phyloP scores from a whole-genome alignment of 176 grass and related monocot genomes.

The Ensete ventricosum region DNA sequence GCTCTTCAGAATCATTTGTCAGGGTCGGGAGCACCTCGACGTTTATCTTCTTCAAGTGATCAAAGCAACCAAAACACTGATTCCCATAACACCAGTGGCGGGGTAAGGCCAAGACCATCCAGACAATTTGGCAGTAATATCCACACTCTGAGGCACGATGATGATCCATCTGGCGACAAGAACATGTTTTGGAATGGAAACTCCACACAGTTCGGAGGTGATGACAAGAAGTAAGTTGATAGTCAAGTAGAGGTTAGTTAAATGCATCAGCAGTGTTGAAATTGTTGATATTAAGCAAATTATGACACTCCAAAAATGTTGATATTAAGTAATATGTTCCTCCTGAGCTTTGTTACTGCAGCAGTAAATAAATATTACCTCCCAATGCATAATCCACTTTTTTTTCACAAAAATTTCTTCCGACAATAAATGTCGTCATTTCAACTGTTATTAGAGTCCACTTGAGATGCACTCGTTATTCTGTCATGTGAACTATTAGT shows the following conservation, averaged over 20 bases:
- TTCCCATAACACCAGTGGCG: background rate
- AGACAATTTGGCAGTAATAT: constrained; percentile 70
- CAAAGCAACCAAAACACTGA: constrained; percentile 16
- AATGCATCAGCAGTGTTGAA: background rate
- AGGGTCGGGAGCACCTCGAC: constrained; percentile 16
- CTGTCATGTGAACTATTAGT: too few species aligned
- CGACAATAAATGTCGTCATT: too few species aligned
- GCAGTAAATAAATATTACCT: background rate
- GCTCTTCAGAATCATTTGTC: constrained; percentile 18
- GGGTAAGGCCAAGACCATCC: constrained; percentile 19
- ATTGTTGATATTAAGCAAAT: background rate
- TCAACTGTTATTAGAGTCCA: too few species aligned
- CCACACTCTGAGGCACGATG: constrained; percentile 51
- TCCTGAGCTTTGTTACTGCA: background rate
- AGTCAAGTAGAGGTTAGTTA: background rate
- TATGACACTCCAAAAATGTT: background rate
- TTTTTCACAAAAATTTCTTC: too few species aligned
- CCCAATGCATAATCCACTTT: background rate
- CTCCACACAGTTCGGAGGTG: constrained; percentile 86
- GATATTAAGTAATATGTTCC: background rate
- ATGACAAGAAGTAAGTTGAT: constrained; percentile 41
- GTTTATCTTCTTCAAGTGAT: background rate
- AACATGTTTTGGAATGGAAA: constrained; percentile 99
- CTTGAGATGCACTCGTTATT: too few species aligned
- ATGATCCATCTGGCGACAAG: constrained; percentile 36